Evolutionary conservation across 441 rosid genomes (phyloP), one percentile per base, ranked within the genome.

Genomic region (Aleurites moluccanus): DNA sequence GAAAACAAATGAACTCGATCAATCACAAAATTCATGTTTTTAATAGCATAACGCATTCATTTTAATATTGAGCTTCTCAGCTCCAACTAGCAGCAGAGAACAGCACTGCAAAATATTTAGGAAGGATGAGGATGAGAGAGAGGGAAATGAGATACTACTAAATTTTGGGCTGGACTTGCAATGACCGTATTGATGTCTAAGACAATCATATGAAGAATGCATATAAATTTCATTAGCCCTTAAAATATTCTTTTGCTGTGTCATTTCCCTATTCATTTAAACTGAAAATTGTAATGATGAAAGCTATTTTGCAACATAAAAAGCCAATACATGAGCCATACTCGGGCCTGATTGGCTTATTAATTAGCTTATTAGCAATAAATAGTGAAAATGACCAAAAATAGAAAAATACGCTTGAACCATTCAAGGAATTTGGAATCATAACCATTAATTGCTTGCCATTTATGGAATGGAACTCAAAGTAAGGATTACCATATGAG

Each of bases 361-460:
- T 35, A 69, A 33, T 45, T 21, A 7, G 45, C 49, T 20, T 6
- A 28, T 47, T 35, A 69, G 44, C 62, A 69, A 11, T 21, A 27
- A 13, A 55, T 55, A 56, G 52, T 0, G 11, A 35, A 23, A 18
- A 64, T 25, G 33, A 38, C 3, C 30, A 11, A 45, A 8, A 20
- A 10, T n/a, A 63, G 52, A n/a, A 42, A 40, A n/a, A n/a, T n/a
- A 30, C 52, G 76, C 9, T 21, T 50, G 44, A 52, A 72, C 47
- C 28, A 30, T 72, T 50, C n/a, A 63, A 50, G 10, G 0, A 53
- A 62, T n/a, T 33, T 47, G 38, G n/a, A 50, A 73, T 30, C 13
- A 30, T 73, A 20, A 65, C 2, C 61, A 49, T 33, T 13, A 42
- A 15, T 27, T 6, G 25, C 14, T 9, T 25, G 45, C 53, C n/a